These are phyloP conservation scores for Xylaria longipes DNA, from an alignment of 495 filamentous ascomycete species.

Conservation along the genomic window DNA sequence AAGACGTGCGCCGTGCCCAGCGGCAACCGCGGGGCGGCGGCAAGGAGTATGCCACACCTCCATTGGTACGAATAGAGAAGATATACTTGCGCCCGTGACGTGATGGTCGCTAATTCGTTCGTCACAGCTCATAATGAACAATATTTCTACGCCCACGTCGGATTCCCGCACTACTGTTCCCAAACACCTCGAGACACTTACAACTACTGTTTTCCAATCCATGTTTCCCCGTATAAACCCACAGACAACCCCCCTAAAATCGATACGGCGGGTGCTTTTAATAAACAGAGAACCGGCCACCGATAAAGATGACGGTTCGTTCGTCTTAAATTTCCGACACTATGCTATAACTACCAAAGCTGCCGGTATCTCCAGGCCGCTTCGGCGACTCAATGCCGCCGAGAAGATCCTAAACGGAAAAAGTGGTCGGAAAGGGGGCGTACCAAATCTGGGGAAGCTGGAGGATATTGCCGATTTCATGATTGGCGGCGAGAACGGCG, in stretches of 20 bases:
- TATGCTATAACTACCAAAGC: constrained; percentile 92
- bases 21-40: constrained; percentile 80
- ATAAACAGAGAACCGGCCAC: constrained; percentile 75
- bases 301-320: constrained; percentile 67
- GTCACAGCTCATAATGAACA: constrained; percentile 93
- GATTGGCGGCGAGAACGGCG: constrained; percentile 75
- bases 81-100: background rate
- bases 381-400: constrained; percentile 88
- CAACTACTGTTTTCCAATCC: constrained; percentile 93
- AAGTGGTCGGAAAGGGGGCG: constrained; percentile 67
- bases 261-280: constrained; percentile 87
- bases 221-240: constrained; percentile 97
- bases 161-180: constrained; percentile 68
- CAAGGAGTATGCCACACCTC: constrained; percentile 82
- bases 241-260: constrained; percentile 82
- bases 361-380: constrained; percentile 79
- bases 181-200: constrained; percentile 90
- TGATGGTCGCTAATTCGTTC: constrained; percentile 26
- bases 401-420: constrained; percentile 68
- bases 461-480: constrained; percentile 96
- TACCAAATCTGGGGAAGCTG: constrained; percentile 89
- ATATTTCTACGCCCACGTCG: constrained; percentile 77
- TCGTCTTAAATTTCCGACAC: constrained; percentile 89
- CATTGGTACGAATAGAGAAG: constrained; percentile 61
- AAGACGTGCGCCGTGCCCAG: constrained; percentile 81